Conservation (phyloP, 129 eudicot genomes). For the Smallanthus sonchifolius region DNA sequence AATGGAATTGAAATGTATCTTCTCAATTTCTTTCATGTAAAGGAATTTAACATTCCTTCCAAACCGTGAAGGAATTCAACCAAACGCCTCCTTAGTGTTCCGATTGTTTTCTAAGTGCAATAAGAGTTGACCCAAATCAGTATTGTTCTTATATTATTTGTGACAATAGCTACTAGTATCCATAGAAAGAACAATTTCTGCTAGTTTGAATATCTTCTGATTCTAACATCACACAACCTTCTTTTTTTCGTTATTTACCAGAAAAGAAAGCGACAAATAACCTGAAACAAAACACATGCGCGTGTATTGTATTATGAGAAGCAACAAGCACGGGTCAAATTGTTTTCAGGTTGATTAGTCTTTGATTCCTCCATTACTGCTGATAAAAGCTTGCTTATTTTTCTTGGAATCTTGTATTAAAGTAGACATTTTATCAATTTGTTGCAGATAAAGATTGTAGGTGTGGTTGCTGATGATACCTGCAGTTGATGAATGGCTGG, state of each 20-base stretch:
- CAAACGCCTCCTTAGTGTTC: too few relatives aligned
- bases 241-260: constrained; percentile 5
- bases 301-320: constrained; percentile 15
- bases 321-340: not conserved
- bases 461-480: constrained; percentile 16
- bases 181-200: too few relatives aligned
- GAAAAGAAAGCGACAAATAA: constrained; percentile 12
- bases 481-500: not conserved
- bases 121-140: too few relatives aligned
- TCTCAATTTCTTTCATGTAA: too few relatives aligned
- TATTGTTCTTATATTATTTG: too few relatives aligned
- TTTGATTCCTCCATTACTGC: not conserved
- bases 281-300: constrained; percentile 15
- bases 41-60: too few relatives aligned
- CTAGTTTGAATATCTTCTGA: not conserved
- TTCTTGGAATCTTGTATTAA: not conserved
- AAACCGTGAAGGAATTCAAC: too few relatives aligned
- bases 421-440: not conserved
- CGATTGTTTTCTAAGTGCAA: not conserved
- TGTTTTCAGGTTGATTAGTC: constrained; percentile 11
- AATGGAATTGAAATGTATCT: too few relatives aligned
- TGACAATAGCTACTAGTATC: too few relatives aligned
- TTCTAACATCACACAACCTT: not conserved
- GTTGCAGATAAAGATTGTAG: constrained; percentile 25
- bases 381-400: not conserved